These are phyloP conservation scores for Passalora sequoiae DNA, from an alignment of 2,329 filamentous ascomycete species.

Conservation along the genomic window DNA sequence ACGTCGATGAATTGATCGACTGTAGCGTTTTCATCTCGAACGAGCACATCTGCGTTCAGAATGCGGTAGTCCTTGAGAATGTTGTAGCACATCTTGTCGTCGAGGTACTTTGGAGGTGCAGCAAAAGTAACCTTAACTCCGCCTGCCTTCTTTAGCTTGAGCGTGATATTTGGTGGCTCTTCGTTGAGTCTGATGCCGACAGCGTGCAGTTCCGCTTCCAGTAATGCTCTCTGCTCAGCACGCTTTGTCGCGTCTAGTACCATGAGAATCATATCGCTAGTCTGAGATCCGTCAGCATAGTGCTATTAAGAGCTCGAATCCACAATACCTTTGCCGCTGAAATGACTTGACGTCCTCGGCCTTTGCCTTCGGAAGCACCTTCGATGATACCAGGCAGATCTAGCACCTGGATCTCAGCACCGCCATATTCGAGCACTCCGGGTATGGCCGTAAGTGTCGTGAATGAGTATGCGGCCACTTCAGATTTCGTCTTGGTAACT, in stretches of 20 bases:
- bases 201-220: conserved; percentile 89
- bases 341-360: conserved; percentile 91
- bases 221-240: conserved; percentile 80
- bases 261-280: conserved; percentile 95
- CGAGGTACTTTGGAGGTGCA: conserved; percentile 77
- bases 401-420: conserved; percentile 94
- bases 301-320: too few relatives aligned
- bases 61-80: conserved; percentile 98
- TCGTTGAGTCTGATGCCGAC: conserved; percentile 92
- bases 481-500: conserved; percentile 95
- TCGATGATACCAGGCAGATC: conserved; percentile 98
- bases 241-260: conserved; percentile 93
- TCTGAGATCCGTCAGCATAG: too few relatives aligned
- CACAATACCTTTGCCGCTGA: conserved; percentile 86
- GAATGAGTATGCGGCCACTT: conserved; percentile 94
- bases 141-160: conserved; percentile 91
- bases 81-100: conserved; percentile 98
- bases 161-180: conserved; percentile 95
- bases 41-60: conserved; percentile 90
- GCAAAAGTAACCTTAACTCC: conserved; percentile 99
- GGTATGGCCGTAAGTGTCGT: conserved; percentile 96
- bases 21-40: conserved; percentile 90
- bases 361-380: conserved; percentile 91
- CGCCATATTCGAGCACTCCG: conserved; percentile 93
- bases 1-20: conserved; percentile 99